phyloP scores from a whole-genome alignment of 768 basidiomycete genomes.

The Pleurotus cornucopiae region DNA sequence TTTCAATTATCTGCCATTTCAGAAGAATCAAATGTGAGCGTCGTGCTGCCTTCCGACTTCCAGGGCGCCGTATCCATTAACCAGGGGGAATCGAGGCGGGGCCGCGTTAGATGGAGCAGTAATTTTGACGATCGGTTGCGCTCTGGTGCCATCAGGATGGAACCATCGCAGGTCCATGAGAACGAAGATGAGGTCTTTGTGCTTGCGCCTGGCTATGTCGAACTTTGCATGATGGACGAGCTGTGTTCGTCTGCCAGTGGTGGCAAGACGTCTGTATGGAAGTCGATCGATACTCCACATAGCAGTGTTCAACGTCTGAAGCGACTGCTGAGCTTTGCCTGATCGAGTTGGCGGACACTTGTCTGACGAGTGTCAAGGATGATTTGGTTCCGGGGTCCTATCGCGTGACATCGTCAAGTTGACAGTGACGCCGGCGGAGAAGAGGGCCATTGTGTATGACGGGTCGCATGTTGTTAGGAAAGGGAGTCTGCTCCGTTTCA shows the following conservation, averaged over 20 bases:
- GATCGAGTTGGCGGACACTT: neutral
- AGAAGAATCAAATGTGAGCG: constrained; percentile 8
- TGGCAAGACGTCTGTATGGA: constrained; percentile 3
- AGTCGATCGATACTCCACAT: neutral
- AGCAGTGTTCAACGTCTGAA: constrained; percentile 5
- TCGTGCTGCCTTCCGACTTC: constrained; percentile 11
- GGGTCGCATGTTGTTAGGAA: too few species aligned
- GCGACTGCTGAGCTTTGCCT: constrained; percentile 3
- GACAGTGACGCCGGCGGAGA: neutral
- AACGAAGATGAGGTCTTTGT: constrained; percentile 13
- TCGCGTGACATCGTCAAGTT: neutral
- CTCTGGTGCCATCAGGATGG: constrained; percentile 9
- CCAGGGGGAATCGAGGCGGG: constrained; percentile 6
- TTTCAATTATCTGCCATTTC: constrained; percentile 12
- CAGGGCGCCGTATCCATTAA: constrained; percentile 11
- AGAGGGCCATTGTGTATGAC: neutral
- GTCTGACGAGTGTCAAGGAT: neutral
- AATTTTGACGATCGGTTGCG: constrained; percentile 8
- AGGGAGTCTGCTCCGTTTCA: too few species aligned
- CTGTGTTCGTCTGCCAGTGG: neutral
- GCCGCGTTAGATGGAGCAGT: constrained; percentile 9
- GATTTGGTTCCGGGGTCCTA: too few species aligned
- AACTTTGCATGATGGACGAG: constrained; percentile 10
- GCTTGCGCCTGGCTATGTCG: constrained; percentile 9
- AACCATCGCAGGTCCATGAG: constrained; percentile 4